phyloP scores from a whole-genome alignment of 192 early-diverging fungal genomes.

The Kappamyces sp. region DNA sequence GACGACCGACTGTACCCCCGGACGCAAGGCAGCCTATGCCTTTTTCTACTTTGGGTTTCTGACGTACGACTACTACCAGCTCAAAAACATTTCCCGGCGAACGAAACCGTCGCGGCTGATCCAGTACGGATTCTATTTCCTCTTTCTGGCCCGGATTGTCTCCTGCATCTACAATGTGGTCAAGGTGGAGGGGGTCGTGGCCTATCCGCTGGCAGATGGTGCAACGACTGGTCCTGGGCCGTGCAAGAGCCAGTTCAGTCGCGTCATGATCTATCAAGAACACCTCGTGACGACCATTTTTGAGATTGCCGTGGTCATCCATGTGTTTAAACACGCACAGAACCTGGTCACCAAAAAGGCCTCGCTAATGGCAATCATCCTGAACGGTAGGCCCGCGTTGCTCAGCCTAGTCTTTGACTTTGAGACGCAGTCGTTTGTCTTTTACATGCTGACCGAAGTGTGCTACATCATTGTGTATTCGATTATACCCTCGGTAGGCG shows the following conservation, averaged over 20 bases:
- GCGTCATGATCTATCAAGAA: not conserved
- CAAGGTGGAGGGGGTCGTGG: not conserved
- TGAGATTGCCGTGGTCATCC: not conserved
- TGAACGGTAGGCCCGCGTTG: too few relatives aligned
- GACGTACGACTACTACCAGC: slow-evolving; percentile 11
- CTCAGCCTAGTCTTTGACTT: not conserved
- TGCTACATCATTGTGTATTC: slow-evolving; percentile 6
- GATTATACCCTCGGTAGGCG: not conserved
- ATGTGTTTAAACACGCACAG: not conserved
- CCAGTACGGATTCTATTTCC: not conserved
- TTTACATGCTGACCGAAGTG: slow-evolving; percentile 5
- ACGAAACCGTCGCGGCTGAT: not conserved
- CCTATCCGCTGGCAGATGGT: not conserved
- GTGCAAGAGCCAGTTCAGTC: slow-evolving; percentile 1
- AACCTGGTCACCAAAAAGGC: too few relatives aligned
- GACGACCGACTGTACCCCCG: slow-evolving; percentile 4
- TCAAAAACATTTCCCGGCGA: not conserved
- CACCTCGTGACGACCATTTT: not conserved
- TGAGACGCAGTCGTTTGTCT: slow-evolving; percentile 3
- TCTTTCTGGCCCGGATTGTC: not conserved
- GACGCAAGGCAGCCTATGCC: not conserved
- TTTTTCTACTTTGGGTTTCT: slow-evolving; percentile 7
- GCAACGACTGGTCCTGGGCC: not conserved
- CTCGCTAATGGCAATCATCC: too few relatives aligned
- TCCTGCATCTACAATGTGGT: not conserved